phyloP scores from a whole-genome alignment of 192 early-diverging fungal genomes.

The Coemansia reversa region DNA sequence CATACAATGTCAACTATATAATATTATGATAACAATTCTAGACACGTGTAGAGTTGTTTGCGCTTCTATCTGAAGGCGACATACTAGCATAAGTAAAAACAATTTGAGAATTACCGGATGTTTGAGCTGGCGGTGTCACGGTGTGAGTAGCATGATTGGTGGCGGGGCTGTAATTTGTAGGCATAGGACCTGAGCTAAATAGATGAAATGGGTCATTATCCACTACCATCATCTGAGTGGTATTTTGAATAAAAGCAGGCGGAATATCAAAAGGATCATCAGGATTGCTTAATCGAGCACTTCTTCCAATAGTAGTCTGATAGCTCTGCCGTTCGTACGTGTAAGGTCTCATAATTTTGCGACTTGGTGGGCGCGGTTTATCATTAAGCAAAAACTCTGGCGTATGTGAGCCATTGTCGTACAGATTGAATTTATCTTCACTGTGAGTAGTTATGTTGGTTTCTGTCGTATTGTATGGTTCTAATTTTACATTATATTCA shows the following conservation, averaged over 20 bases:
- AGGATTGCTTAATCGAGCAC: background rate
- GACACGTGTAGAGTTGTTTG: background rate
- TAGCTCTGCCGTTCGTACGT: constrained; percentile 8
- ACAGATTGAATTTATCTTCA: constrained; percentile 16
- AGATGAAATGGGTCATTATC: constrained; percentile 10
- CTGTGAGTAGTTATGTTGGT: constrained; percentile 10
- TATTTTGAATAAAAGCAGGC: constrained; percentile 5
- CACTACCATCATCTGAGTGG: background rate
- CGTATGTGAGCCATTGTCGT: constrained; percentile 4
- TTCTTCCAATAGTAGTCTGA: background rate
- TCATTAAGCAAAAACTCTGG: constrained; percentile 30
- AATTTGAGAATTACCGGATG: background rate
- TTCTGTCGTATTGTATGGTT: background rate
- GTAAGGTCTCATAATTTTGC: background rate
- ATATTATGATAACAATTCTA: background rate
- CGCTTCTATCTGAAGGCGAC: background rate
- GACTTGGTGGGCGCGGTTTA: constrained; percentile 17
- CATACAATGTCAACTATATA: background rate
- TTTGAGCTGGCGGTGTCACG: background rate
- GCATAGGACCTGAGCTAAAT: constrained; percentile 1
- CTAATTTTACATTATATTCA: constrained; percentile 34
- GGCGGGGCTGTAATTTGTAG: background rate
- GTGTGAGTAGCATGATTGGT: background rate
- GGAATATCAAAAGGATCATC: constrained; percentile 44
- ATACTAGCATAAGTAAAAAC: background rate